Evolutionary conservation across 768 basidiomycete genomes (phyloP).

Genomic region (Leccinum subtestaceum): DNA sequence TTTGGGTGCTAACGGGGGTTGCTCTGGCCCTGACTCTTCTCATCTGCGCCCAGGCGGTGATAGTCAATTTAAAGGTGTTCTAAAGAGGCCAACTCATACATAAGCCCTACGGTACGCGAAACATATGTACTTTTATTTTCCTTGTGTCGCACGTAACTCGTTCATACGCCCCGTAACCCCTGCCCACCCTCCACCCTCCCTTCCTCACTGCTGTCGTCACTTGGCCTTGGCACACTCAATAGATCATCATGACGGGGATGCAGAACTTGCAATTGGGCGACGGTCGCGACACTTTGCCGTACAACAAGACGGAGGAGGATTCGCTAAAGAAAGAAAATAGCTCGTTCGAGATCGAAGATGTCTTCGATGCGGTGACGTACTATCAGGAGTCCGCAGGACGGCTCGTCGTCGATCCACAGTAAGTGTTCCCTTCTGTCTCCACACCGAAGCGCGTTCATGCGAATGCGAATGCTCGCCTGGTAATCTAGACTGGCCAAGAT

Average conservation of each 20-base stretch:
- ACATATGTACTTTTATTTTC: background rate
- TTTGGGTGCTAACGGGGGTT: too few relatives aligned
- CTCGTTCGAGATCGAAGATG: background rate
- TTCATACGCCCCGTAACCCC: background rate
- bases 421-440: conserved; percentile 17
- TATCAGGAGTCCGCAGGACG: conserved; percentile 58
- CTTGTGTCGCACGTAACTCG: background rate
- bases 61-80: background rate
- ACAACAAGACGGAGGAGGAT: background rate
- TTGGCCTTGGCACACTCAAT: background rate
- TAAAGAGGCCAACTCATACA: background rate
- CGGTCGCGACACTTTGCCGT: background rate
- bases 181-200: background rate
- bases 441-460: background rate
- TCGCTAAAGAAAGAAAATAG: background rate
- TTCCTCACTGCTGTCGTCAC: background rate
- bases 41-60: background rate
- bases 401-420: conserved; percentile 62
- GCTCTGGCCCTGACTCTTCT: too few relatives aligned
- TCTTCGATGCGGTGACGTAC: conserved; percentile 37
- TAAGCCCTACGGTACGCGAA: background rate
- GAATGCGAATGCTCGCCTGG: background rate
- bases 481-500: conserved; percentile 41
- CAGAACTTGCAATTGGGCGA: background rate
- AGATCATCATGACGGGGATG: background rate